These are phyloP conservation scores for Conringia planisiliqua DNA, from an alignment of 345 rosid species.

Conservation along the genomic window DNA sequence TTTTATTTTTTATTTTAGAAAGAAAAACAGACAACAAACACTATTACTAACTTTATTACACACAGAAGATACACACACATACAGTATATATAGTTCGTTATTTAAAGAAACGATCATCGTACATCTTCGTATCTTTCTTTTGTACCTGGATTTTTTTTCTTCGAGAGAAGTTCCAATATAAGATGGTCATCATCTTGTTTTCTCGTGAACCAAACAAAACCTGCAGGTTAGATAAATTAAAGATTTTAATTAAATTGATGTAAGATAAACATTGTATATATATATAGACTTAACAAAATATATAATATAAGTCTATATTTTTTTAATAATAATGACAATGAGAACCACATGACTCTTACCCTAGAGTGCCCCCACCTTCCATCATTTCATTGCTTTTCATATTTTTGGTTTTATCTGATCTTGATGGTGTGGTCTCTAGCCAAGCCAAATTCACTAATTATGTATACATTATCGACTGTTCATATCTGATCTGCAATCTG, in stretches of 20 bases:
- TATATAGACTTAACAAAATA: not conserved
- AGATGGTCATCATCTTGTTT: not conserved
- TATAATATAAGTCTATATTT: not conserved
- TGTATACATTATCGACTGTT: too few species aligned
- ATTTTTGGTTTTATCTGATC: not conserved
- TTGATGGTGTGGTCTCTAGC: conserved; percentile 1
- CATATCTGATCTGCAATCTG: too few species aligned
- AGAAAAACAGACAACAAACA: not conserved
- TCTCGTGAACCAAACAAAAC: not conserved
- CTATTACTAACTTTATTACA: not conserved
- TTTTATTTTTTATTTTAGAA: too few species aligned
- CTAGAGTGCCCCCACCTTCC: not conserved
- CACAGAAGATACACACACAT: not conserved
- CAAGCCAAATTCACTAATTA: not conserved
- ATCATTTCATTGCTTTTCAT: conserved; percentile 14
- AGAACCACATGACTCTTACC: conserved; percentile 16
- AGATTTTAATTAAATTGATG: not conserved
- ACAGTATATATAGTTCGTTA: too few species aligned
- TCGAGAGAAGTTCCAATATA: not conserved
- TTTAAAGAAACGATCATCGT: not conserved
- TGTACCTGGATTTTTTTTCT: not conserved
- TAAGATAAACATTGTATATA: not conserved
- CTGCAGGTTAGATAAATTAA: not conserved
- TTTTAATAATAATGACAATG: too few species aligned
- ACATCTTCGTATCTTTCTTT: not conserved